These are phyloP conservation scores for Rhizopus sp. DNA, from an alignment of 371 early-diverging fungal species.

Conservation along the genomic window DNA sequence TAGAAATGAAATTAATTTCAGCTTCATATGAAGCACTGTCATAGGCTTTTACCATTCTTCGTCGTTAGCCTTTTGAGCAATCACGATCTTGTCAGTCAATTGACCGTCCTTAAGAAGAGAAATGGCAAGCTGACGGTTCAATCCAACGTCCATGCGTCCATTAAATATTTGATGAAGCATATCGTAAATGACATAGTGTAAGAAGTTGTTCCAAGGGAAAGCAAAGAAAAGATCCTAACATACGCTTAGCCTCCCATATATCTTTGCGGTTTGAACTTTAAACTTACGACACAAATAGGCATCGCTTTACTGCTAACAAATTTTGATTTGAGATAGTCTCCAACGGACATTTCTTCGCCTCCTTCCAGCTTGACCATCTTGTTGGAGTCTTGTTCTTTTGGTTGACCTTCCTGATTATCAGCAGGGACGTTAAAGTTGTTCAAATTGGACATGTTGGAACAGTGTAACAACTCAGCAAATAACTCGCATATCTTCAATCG, in stretches of 20 bases:
- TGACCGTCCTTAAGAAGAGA: constrained; percentile 82
- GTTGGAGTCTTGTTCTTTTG: constrained; percentile 17
- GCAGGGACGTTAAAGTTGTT: constrained; percentile 37
- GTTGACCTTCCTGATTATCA: constrained; percentile 8
- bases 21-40: not conserved
- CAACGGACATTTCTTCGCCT: constrained; percentile 28
- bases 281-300: constrained; percentile 52
- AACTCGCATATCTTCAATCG: constrained; percentile 91
- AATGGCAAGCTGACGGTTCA: constrained; percentile 66
- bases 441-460: constrained; percentile 76
- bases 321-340: constrained; percentile 68
- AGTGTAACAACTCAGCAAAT: constrained; percentile 91
- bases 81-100: constrained; percentile 75
- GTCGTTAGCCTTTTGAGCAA: constrained; percentile 61
- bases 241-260: not conserved
- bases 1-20: constrained; percentile 19
- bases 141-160: constrained; percentile 65
- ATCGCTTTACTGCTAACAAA: constrained; percentile 64
- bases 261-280: not conserved
- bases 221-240: constrained; percentile 79
- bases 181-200: constrained; percentile 95
- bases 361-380: not conserved
- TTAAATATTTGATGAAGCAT: constrained; percentile 94
- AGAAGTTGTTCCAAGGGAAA: constrained; percentile 93
- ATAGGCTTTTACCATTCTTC: constrained; percentile 27